Conservation (phyloP, 345 rosid species). For the Limnanthes douglasii region DNA sequence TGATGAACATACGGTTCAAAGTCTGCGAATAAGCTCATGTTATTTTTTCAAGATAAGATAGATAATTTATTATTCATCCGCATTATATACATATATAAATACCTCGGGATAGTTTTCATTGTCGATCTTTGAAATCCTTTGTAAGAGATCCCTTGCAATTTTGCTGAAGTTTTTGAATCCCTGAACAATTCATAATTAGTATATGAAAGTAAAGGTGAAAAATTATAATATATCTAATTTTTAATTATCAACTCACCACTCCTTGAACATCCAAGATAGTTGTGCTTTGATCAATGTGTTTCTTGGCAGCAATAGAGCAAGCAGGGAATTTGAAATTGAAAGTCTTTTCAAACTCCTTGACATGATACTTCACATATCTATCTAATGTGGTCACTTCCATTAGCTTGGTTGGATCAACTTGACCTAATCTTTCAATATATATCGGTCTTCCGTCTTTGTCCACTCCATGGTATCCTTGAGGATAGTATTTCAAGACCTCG, state of each 20-base stretch:
- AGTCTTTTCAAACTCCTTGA: conserved; percentile 83
- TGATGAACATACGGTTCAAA: conserved; percentile 84
- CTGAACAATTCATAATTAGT: conserved; percentile 19
- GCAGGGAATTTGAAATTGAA: conserved; percentile 78
- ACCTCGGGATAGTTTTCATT: conserved; percentile 91
- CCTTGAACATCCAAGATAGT: conserved; percentile 98
- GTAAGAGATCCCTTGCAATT: conserved; percentile 66
- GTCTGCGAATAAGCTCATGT: conserved; percentile 27
- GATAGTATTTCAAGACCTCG: conserved; percentile 73
- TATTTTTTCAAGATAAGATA: too few relatives aligned
- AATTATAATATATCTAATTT: not conserved
- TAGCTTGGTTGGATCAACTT: conserved; percentile 69
- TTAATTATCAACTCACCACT: conserved; percentile 41
- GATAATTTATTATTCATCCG: not conserved
- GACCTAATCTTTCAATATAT: conserved; percentile 90
- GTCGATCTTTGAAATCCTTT: conserved; percentile 63
- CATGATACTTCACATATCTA: conserved; percentile 78
- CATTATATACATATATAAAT: not conserved
- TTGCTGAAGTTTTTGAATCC: conserved; percentile 84
- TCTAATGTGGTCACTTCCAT: conserved; percentile 90
- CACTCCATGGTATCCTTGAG: conserved; percentile 95
- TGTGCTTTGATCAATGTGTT: conserved; percentile 91
- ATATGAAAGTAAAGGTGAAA: not conserved
- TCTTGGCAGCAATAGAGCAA: conserved; percentile 80
- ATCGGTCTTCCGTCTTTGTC: conserved; percentile 94